Conservation (phyloP, 2,329 filamentous ascomycete genomes). For the Fusarium succisae region DNA sequence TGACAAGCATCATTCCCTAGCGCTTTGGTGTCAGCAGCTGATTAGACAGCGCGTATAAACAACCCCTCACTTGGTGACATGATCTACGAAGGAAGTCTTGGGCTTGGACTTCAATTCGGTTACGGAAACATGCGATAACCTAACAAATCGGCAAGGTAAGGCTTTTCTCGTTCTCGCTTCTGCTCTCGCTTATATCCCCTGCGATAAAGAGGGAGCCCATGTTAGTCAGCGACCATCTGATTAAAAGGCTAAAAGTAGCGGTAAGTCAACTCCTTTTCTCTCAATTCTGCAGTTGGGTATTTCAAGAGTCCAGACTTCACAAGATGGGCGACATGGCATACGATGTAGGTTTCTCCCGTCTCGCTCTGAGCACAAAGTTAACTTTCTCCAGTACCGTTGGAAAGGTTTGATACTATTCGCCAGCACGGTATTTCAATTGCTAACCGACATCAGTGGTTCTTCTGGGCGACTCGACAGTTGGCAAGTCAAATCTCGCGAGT, state of each 20-base stretch:
- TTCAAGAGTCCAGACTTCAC: fast-evolving
- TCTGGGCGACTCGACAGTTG: neutral
- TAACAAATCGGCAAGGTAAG: too few species aligned
- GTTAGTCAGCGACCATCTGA: neutral
- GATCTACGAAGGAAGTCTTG: too few species aligned
- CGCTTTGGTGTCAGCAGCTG: too few species aligned
- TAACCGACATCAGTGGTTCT: neutral
- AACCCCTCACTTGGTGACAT: too few species aligned
- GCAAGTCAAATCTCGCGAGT: slow-evolving; percentile 4
- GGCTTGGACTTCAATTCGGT: too few species aligned
- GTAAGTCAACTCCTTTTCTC: neutral
- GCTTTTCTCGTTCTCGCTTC: neutral
- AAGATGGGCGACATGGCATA: neutral
- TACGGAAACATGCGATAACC: too few species aligned
- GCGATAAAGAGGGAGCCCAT: neutral
- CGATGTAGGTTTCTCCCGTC: neutral
- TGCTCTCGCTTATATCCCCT: neutral
- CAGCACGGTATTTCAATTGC: fast-evolving
- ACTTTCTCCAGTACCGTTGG: neutral
- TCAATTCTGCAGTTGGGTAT: neutral
- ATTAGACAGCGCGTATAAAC: too few species aligned
- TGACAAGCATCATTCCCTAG: too few species aligned
- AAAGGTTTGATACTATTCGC: neutral
- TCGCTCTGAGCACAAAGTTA: neutral
- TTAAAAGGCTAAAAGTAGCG: neutral